Conservation (phyloP, 176 grass and related monocot genomes). For the Olyra latifolia region DNA sequence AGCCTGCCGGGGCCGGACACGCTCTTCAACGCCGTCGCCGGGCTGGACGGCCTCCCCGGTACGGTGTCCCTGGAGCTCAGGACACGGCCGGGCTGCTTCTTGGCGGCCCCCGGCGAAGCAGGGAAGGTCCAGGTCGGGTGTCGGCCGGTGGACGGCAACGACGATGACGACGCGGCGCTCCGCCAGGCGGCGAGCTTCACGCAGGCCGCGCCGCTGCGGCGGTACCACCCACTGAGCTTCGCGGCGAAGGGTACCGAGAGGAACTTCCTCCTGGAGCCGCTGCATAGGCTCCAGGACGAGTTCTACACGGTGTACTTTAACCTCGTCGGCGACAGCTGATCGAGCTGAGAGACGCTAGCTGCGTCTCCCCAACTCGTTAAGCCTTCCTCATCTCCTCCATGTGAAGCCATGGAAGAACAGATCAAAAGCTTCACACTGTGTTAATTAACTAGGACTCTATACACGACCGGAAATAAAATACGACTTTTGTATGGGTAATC, state of each 20-base stretch:
- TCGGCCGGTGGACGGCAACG: not conserved
- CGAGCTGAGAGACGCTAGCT: too few species aligned
- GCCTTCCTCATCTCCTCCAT: not conserved
- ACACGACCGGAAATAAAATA: too few species aligned
- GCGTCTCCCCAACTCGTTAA: too few species aligned
- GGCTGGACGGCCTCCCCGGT: constrained; percentile 51
- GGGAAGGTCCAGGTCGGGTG: constrained; percentile 39
- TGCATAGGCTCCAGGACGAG: constrained; percentile 73
- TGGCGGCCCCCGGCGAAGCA: not conserved
- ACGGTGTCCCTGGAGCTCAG: constrained; percentile 62
- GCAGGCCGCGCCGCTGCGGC: constrained; percentile 35
- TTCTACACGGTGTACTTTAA: constrained; percentile 89
- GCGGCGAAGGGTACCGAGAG: constrained; percentile 54
- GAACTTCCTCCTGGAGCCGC: constrained; percentile 74
- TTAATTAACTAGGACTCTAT: not conserved
- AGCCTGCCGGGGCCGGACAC: not conserved
- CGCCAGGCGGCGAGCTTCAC: constrained; percentile 58
- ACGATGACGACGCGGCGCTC: constrained; percentile 44
- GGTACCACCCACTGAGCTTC: constrained; percentile 68
- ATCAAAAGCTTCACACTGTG: not conserved
- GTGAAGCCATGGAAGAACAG: not conserved
- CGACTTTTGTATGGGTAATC: too few species aligned
- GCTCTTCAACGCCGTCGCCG: constrained; percentile 51
- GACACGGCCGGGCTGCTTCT: constrained; percentile 58
- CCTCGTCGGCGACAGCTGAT: constrained; percentile 34